Conservation (phyloP, 495 filamentous ascomycete genomes). For the Trichoderma gamsii region DNA sequence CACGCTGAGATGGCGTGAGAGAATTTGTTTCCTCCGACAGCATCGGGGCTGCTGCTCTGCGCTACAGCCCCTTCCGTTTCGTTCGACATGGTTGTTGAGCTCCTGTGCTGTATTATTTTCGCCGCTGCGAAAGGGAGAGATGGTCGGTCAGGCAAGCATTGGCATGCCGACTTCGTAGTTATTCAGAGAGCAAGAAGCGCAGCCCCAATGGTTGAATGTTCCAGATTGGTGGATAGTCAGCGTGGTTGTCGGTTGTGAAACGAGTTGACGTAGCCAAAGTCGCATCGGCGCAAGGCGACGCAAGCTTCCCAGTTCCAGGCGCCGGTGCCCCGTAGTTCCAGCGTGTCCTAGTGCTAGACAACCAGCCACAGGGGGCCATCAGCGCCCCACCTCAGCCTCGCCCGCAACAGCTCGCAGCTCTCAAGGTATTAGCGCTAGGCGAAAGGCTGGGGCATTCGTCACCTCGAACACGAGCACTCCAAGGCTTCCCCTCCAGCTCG, state of each 20-base stretch:
- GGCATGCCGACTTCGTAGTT: background rate
- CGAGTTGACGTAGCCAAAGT: conserved; percentile 5
- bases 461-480: background rate
- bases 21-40: conserved; percentile 77
- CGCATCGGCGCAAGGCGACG: background rate
- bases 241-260: background rate
- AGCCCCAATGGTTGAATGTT: background rate
- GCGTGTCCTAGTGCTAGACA: background rate
- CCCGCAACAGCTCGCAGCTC: background rate
- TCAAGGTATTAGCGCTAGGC: background rate
- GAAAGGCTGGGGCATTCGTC: conserved; percentile 13
- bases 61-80: conserved; percentile 24
- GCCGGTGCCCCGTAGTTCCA: background rate
- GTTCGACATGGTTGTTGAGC: conserved; percentile 27
- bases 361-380: background rate
- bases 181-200: background rate
- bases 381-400: conserved; percentile 9
- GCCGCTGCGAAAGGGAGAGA: background rate
- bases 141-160: background rate
- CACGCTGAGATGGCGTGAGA: conserved; percentile 92
- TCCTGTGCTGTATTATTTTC: background rate
- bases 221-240: background rate
- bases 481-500: background rate
- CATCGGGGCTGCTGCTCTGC: conserved; percentile 20
- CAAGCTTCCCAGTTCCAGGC: background rate